Evolutionary conservation across 2,329 filamentous ascomycete genomes (phyloP).

Genomic region (Clonostachys byssicola): DNA sequence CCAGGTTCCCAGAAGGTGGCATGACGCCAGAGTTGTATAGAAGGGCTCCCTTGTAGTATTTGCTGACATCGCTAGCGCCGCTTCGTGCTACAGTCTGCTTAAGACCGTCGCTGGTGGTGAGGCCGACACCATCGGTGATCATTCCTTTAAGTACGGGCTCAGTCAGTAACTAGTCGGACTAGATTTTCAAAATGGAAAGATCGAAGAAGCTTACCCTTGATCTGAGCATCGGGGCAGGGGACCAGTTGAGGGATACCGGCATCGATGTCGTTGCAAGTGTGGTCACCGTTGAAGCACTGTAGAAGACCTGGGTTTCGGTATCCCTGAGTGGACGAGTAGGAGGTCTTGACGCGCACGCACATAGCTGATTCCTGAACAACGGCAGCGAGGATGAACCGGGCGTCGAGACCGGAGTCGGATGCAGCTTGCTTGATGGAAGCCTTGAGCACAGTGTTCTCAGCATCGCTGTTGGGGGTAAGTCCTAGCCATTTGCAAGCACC

Average conservation of each 20-base stretch:
- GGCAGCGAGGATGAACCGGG: constrained; percentile 2
- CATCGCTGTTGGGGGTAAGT: background rate
- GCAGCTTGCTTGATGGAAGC: background rate
- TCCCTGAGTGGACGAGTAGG: constrained; percentile 1
- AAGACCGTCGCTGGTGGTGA: constrained; percentile 23
- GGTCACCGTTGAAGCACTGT: constrained; percentile 1
- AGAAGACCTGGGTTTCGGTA: constrained; percentile 2
- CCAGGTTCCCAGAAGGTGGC: constrained; percentile 20
- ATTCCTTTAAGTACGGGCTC: constrained; percentile 1
- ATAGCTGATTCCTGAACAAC: constrained; percentile 1
- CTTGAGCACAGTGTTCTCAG: background rate
- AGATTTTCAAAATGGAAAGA: background rate
- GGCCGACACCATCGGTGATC: constrained; percentile 30
- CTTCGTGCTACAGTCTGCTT: constrained; percentile 19
- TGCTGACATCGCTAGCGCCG: constrained; percentile 14
- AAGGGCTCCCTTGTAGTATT: constrained; percentile 26
- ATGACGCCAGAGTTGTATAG: constrained; percentile 34
- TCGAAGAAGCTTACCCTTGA: constrained; percentile 1
- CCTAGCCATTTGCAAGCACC: constrained; percentile 2
- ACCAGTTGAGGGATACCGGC: background rate
- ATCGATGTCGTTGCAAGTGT: constrained; percentile 3
- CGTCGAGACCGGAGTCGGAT: background rate
- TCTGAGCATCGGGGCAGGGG: constrained; percentile 1
- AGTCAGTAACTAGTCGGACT: too few species aligned
- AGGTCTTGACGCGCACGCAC: constrained; percentile 2